Evolutionary conservation across 345 rosid species (phyloP).

Genomic region (Brassica nigra): DNA sequence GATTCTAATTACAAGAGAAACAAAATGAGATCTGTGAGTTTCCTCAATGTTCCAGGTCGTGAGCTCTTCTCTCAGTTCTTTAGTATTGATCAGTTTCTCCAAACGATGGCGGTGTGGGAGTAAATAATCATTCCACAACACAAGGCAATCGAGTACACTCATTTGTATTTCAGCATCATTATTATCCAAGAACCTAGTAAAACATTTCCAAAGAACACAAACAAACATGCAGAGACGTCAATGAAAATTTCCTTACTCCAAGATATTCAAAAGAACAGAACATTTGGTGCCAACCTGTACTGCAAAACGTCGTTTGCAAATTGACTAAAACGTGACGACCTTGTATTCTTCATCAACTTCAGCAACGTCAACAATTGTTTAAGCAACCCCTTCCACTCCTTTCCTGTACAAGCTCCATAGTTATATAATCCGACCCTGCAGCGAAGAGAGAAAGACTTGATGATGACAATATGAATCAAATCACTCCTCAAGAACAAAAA

Average conservation of each 20-base stretch:
- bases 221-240: constrained; percentile 11
- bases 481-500: not conserved
- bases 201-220: constrained; percentile 19
- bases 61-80: constrained; percentile 67
- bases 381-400: constrained; percentile 69
- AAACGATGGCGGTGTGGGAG: constrained; percentile 64
- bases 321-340: constrained; percentile 55
- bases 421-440: constrained; percentile 64
- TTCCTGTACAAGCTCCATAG: constrained; percentile 58
- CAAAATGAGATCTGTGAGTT: constrained; percentile 59
- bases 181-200: constrained; percentile 73
- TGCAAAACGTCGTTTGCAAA: constrained; percentile 70
- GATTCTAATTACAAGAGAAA: constrained; percentile 62
- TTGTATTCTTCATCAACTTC: constrained; percentile 64
- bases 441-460: not conserved
- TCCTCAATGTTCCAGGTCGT: constrained; percentile 76
- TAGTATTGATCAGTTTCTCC: constrained; percentile 66
- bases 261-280: not conserved
- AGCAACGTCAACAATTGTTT: constrained; percentile 75
- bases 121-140: constrained; percentile 68
- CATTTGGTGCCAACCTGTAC: constrained; percentile 50
- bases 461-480: not conserved
- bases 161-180: constrained; percentile 73
- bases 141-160: constrained; percentile 75
- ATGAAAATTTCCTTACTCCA: constrained; percentile 1